These are phyloP conservation scores for Baudoinia panamericana DNA, from an alignment of 495 filamentous ascomycete genomes.

Conservation along the genomic window DNA sequence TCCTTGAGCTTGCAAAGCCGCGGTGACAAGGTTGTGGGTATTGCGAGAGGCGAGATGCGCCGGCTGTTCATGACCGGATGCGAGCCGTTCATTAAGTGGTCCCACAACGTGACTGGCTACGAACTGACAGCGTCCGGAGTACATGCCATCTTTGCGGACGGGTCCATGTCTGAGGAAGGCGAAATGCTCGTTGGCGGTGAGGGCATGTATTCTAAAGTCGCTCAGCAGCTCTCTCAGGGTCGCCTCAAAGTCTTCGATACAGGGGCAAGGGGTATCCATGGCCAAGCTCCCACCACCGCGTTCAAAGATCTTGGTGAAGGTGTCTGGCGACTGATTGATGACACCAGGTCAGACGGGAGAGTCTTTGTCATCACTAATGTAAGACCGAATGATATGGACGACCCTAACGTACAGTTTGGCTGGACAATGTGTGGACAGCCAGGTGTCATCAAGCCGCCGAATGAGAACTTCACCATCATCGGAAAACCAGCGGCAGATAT, in stretches of 20 bases:
- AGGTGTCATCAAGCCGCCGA: slow-evolving; percentile 37
- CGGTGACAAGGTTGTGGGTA: slow-evolving; percentile 39
- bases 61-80: slow-evolving; percentile 35
- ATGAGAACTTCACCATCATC: slow-evolving; percentile 39
- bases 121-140: slow-evolving; percentile 36
- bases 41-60: slow-evolving; percentile 40
- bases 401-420: slow-evolving; percentile 39
- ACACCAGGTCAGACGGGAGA: slow-evolving; percentile 27
- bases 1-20: slow-evolving; percentile 24
- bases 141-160: slow-evolving; percentile 35
- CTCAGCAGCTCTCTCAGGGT: slow-evolving; percentile 38
- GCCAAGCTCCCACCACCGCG: slow-evolving; percentile 39
- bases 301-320: slow-evolving; percentile 43
- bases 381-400: slow-evolving; percentile 40
- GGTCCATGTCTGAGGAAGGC: slow-evolving; percentile 38
- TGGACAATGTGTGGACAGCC: slow-evolving; percentile 44
- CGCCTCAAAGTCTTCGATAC: slow-evolving; percentile 41
- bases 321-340: slow-evolving; percentile 35
- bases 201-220: slow-evolving; percentile 39
- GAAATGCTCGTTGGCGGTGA: slow-evolving; percentile 39
- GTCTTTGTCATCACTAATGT: slow-evolving; percentile 44
- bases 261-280: slow-evolving; percentile 42
- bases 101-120: slow-evolving; percentile 36
- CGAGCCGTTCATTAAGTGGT: slow-evolving; percentile 36
- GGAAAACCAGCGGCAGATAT: slow-evolving; percentile 39